Conservation (phyloP, 805 yeast species). For the Maudiozyma bulderi region DNA sequence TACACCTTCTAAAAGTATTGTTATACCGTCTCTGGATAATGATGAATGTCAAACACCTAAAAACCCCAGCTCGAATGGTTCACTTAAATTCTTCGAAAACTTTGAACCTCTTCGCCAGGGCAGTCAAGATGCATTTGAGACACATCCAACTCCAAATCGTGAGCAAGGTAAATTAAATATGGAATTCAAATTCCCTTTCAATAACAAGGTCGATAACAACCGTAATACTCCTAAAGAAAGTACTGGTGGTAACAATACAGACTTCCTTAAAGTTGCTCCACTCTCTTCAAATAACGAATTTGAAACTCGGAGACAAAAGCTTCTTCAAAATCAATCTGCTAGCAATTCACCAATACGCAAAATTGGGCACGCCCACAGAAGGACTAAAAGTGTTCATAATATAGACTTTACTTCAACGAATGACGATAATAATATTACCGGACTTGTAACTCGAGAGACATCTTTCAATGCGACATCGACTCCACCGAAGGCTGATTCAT, state of each 20-base stretch:
- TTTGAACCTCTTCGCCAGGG: constrained; percentile 8
- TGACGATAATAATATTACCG: not conserved
- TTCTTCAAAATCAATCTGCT: constrained; percentile 6
- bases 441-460: not conserved
- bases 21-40: constrained; percentile 20
- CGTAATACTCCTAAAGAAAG: not conserved
- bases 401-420: constrained; percentile 5
- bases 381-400: constrained; percentile 24
- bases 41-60: constrained; percentile 9
- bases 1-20: constrained; percentile 22
- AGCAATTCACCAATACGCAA: constrained; percentile 7
- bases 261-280: constrained; percentile 12
- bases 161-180: constrained; percentile 11
- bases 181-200: constrained; percentile 19
- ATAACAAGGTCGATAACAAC: not conserved
- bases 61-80: constrained; percentile 8
- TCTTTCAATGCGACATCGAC: constrained; percentile 12
- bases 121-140: not conserved
- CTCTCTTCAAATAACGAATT: constrained; percentile 8
- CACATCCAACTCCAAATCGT: not conserved
- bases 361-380: constrained; percentile 20
- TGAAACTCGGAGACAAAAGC: constrained; percentile 16
- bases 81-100: constrained; percentile 19
- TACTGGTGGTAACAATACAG: not conserved
- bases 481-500: constrained; percentile 6